Percentiles rank a stretch among this genome's conserved stretches.
Evolutionary conservation across 2,329 filamentous ascomycete species (phyloP).

Genomic region (Ustulina deusta): DNA sequence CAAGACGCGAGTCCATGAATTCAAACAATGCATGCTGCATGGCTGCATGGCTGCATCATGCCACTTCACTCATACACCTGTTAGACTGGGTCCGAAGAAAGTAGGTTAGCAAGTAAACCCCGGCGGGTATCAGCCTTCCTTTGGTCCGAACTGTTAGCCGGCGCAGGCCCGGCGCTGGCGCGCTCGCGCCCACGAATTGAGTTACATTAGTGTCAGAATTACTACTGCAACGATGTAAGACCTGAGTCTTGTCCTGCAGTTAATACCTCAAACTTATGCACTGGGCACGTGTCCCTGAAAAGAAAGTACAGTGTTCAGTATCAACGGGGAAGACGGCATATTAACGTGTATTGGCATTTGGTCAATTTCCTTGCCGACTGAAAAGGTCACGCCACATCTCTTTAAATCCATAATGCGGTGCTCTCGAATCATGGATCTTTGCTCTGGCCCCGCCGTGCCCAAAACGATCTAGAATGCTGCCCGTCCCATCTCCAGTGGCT

Average conservation of each 20-base stretch:
- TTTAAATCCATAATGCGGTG: constrained; percentile 84
- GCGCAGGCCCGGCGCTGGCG: constrained; percentile 17
- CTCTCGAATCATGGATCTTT: constrained; percentile 78
- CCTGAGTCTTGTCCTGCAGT: background rate
- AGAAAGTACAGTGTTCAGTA: background rate
- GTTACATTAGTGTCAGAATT: background rate
- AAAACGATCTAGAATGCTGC: constrained; percentile 73
- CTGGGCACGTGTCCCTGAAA: background rate
- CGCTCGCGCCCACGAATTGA: constrained; percentile 9
- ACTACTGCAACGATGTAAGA: background rate
- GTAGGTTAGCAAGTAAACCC: constrained; percentile 3
- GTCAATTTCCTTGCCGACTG: constrained; percentile 29
- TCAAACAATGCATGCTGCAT: background rate
- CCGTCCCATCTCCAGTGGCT: constrained; percentile 54
- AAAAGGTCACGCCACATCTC: constrained; percentile 91
- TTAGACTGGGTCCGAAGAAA: constrained; percentile 7
- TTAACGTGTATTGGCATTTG: background rate
- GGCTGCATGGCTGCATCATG: background rate
- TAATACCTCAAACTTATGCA: background rate
- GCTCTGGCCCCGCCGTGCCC: constrained; percentile 62
- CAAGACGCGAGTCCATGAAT: background rate
- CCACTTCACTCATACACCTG: constrained; percentile 16
- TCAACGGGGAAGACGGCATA: background rate
- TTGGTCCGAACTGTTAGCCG: constrained; percentile 37
- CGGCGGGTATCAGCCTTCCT: constrained; percentile 30